These are phyloP conservation scores for Fusarium hainanense DNA, from an alignment of 2,329 filamentous ascomycete genomes.

Conservation along the genomic window DNA sequence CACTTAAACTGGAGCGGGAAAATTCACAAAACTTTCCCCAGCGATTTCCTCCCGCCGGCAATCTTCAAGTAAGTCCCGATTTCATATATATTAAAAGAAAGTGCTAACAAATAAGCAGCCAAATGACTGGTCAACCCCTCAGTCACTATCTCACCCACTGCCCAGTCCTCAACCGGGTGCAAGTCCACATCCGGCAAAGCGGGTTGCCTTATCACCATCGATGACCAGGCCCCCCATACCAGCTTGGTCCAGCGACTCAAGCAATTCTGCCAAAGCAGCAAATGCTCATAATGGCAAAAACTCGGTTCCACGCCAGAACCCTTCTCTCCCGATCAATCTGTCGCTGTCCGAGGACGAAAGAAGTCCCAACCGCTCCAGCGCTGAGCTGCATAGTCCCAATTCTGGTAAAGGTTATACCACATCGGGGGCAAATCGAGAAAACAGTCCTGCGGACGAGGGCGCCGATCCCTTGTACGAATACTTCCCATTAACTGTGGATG, in stretches of 20 bases:
- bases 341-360: conserved; percentile 71
- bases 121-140: conserved; percentile 60
- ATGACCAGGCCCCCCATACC: conserved; percentile 65
- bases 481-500: conserved; percentile 89
- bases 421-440: conserved; percentile 55
- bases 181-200: conserved; percentile 63
- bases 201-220: conserved; percentile 63
- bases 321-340: conserved; percentile 60
- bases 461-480: conserved; percentile 93
- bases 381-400: conserved; percentile 64
- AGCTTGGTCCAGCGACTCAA: conserved; percentile 57
- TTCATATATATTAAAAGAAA: background rate
- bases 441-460: conserved; percentile 78
- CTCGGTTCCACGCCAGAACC: conserved; percentile 43
- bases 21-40: conserved; percentile 45
- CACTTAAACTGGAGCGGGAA: conserved; percentile 51
- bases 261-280: conserved; percentile 37
- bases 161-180: conserved; percentile 46
- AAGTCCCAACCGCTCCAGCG: conserved; percentile 63
- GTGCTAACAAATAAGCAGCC: conserved; percentile 47
- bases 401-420: conserved; percentile 54
- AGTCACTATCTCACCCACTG: conserved; percentile 50
- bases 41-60: conserved; percentile 50
- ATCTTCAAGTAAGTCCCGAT: conserved; percentile 49
- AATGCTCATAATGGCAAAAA: conserved; percentile 36